phyloP scores from a whole-genome alignment of 345 rosid genomes.

The Boechera divaricarpa region DNA sequence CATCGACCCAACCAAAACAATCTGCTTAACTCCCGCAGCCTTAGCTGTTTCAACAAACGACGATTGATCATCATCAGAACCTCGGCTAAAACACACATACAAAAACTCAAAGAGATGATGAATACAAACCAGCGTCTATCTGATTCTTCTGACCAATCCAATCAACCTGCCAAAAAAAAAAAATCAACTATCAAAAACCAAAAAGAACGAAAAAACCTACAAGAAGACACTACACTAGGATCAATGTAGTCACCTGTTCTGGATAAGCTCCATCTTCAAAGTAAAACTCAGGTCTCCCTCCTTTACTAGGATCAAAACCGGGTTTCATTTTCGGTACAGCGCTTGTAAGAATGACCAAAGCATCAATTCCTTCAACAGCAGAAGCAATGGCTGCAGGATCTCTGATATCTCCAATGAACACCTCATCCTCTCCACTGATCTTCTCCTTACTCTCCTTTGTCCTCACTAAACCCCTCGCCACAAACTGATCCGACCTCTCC shows the following conservation, averaged over 20 bases:
- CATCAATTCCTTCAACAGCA: conserved; percentile 75
- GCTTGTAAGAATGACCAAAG: conserved; percentile 89
- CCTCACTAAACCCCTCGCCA: conserved; percentile 82
- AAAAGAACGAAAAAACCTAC: conserved; percentile 18
- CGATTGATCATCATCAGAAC: not conserved
- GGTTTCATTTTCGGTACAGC: conserved; percentile 88
- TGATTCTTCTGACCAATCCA: conserved; percentile 99
- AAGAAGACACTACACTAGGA: conserved; percentile 12
- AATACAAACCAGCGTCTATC: conserved; percentile 79
- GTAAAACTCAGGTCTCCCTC: conserved; percentile 89
- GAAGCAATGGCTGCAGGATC: conserved; percentile 59
- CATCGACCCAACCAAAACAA: conserved; percentile 96
- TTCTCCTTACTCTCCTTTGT: conserved; percentile 86
- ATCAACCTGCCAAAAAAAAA: conserved; percentile 63
- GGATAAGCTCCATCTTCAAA: conserved; percentile 94
- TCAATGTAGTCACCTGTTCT: conserved; percentile 65
- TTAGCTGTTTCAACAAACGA: conserved; percentile 56
- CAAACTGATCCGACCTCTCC: conserved; percentile 76
- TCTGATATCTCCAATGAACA: conserved; percentile 76
- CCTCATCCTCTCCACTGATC: conserved; percentile 77
- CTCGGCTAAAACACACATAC: not conserved
- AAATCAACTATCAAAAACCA: conserved; percentile 22
- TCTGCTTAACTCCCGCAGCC: conserved; percentile 93
- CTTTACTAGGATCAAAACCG: conserved; percentile 81
- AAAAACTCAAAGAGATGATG: conserved; percentile 1